phyloP scores from a whole-genome alignment of 208 protist species.

The Leishmania tarentolae region DNA sequence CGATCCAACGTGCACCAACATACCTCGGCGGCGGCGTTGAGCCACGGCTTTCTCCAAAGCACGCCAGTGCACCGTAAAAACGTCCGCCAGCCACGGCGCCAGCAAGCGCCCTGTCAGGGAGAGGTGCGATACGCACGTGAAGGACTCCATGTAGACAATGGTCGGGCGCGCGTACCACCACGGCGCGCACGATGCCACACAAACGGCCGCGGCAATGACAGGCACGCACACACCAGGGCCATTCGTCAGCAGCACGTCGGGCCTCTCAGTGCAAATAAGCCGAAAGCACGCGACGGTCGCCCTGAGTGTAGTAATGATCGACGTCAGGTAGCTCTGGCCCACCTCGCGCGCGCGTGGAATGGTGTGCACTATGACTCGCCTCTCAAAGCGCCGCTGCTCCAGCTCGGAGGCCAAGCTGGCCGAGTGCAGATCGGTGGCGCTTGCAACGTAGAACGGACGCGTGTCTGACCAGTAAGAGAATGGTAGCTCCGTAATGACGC shows the following conservation, averaged over 20 bases:
- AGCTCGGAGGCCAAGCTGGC: slow-evolving; percentile 47
- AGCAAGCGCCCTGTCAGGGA: slow-evolving; percentile 81
- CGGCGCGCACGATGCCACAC: slow-evolving; percentile 40
- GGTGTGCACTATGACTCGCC: slow-evolving; percentile 42
- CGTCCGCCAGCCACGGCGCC: slow-evolving; percentile 66
- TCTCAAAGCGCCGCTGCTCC: slow-evolving; percentile 48
- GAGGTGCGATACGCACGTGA: slow-evolving; percentile 84
- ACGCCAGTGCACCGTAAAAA: slow-evolving; percentile 85
- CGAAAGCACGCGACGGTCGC: slow-evolving; percentile 36
- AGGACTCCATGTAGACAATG: slow-evolving; percentile 89
- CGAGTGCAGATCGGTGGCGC: slow-evolving; percentile 80
- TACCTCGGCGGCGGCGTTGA: slow-evolving; percentile 27
- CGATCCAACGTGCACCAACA: slow-evolving; percentile 42
- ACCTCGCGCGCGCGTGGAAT: slow-evolving; percentile 92
- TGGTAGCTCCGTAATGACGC: slow-evolving; percentile 52
- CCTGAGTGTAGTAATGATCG: slow-evolving; percentile 69
- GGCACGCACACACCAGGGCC: slow-evolving; percentile 93
- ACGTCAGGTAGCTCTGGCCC: slow-evolving; percentile 87
- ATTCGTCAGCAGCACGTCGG: slow-evolving; percentile 87
- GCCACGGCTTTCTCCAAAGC: slow-evolving; percentile 39
- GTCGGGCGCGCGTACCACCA: slow-evolving; percentile 59
- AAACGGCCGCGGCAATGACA: slow-evolving; percentile 59
- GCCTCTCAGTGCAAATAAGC: slow-evolving; percentile 42
- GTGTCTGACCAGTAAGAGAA: slow-evolving; percentile 42
- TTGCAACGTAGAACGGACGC: slow-evolving; percentile 69